Percentiles rank a stretch among this genome's conserved stretches.
These are phyloP conservation scores for Hydrangea macrophylla DNA, from an alignment of 148 eudicot species.

Conservation along the genomic window DNA sequence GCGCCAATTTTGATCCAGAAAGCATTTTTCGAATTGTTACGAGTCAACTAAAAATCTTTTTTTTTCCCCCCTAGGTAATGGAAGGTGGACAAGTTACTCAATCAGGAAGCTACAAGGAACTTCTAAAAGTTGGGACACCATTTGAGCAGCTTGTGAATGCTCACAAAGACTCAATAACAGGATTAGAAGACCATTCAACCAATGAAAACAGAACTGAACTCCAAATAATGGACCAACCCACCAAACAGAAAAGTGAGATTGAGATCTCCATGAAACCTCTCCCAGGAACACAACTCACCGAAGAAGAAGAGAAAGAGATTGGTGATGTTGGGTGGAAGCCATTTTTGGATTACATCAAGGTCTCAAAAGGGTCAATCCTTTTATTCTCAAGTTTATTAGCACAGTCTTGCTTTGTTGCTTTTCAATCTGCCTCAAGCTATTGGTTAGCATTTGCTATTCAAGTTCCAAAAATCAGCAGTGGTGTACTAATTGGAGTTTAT, in stretches of 20 bases:
- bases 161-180: slow-evolving; percentile 40
- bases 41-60: neutral
- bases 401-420: slow-evolving; percentile 35
- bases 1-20: too few species aligned
- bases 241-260: slow-evolving; percentile 31
- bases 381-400: slow-evolving; percentile 16
- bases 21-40: too few species aligned
- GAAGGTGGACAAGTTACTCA: slow-evolving; percentile 50
- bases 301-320: slow-evolving; percentile 55
- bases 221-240: neutral
- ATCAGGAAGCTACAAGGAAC: slow-evolving; percentile 53
- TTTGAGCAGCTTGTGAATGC: slow-evolving; percentile 67
- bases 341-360: slow-evolving; percentile 36
- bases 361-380: slow-evolving; percentile 39
- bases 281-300: slow-evolving; percentile 41
- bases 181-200: slow-evolving; percentile 22
- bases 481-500: slow-evolving; percentile 38
- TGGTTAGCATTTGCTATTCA: slow-evolving; percentile 54
- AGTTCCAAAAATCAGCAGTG: slow-evolving; percentile 31
- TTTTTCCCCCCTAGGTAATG: slow-evolving; percentile 36
- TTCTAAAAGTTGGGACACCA: slow-evolving; percentile 45
- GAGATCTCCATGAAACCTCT: slow-evolving; percentile 21
- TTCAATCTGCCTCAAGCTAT: slow-evolving; percentile 50
- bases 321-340: slow-evolving; percentile 55
- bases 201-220: slow-evolving; percentile 1